A percentile compares a stretch with the other conserved stretches of the same genome.
phyloP scores from a whole-genome alignment of 345 rosid genomes.

The Melaleuca alternifolia region DNA sequence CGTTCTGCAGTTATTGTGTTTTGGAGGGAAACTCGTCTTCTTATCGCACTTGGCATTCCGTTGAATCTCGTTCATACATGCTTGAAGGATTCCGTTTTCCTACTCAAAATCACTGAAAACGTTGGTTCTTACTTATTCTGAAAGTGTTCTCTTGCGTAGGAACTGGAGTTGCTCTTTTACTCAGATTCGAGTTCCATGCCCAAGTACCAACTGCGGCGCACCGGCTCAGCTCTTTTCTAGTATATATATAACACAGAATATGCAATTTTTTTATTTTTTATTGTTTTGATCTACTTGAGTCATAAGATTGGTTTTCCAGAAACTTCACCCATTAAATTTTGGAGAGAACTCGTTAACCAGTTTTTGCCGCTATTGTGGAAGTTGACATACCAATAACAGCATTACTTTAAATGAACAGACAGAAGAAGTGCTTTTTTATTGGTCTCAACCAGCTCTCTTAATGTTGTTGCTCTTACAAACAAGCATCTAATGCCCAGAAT shows the following conservation, averaged over 20 bases:
- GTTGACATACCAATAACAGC: not conserved
- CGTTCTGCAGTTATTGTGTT: not conserved
- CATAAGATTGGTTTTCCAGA: not conserved
- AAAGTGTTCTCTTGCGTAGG: not conserved
- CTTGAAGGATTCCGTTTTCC: not conserved
- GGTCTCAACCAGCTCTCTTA: not conserved
- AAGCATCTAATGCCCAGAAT: not conserved
- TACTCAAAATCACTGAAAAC: not conserved
- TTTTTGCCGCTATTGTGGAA: not conserved
- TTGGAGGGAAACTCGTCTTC: not conserved
- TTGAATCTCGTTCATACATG: not conserved
- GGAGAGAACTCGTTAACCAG: not conserved
- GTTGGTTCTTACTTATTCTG: not conserved
- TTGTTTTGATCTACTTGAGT: not conserved
- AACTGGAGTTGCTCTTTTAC: not conserved
- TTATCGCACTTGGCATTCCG: not conserved
- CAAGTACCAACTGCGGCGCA: constrained; percentile 5
- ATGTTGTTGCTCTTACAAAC: not conserved
- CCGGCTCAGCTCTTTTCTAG: constrained; percentile 1
- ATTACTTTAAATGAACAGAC: not conserved
- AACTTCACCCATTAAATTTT: not conserved
- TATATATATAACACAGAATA: not conserved
- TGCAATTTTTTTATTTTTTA: not conserved
- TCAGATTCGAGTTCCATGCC: not conserved
- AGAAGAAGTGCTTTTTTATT: not conserved